Conservation (phyloP, 371 early-diverging fungal species). For the Entomophthora muscae region DNA sequence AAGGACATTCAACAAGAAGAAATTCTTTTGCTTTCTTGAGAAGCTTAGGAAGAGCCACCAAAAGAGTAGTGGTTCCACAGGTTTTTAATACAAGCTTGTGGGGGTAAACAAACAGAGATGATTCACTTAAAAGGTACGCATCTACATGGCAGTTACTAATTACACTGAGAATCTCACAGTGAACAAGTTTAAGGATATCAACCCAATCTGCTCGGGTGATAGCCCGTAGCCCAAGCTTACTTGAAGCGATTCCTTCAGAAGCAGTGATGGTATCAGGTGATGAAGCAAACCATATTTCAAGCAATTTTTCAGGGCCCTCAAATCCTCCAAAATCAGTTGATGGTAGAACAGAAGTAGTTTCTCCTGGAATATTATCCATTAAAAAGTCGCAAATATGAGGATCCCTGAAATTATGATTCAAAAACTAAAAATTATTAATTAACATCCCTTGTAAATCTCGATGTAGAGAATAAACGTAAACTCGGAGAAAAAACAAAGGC, state of each 20-base stretch:
- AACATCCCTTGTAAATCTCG: too few species aligned
- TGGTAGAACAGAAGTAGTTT: constrained; percentile 7
- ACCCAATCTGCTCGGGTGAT: constrained; percentile 67
- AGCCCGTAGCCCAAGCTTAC: constrained; percentile 42
- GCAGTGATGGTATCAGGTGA: constrained; percentile 21
- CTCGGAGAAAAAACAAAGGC: too few species aligned
- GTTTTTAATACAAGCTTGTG: constrained; percentile 90
- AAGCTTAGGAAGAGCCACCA: constrained; percentile 66
- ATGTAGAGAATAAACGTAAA: too few species aligned
- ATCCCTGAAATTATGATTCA: neutral
- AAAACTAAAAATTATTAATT: too few species aligned
- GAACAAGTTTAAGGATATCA: constrained; percentile 76
- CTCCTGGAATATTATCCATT: neutral
- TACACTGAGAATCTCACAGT: constrained; percentile 75
- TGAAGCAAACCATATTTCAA: constrained; percentile 82
- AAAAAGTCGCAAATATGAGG: neutral
- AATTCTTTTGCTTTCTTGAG: constrained; percentile 59
- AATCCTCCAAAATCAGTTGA: constrained; percentile 23
- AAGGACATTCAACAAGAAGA: constrained; percentile 49
- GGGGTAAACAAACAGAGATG: constrained; percentile 90
- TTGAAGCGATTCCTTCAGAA: constrained; percentile 2
- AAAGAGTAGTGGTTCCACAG: constrained; percentile 88
- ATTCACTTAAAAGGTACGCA: constrained; percentile 86
- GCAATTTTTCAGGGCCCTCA: constrained; percentile 93
- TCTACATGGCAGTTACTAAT: constrained; percentile 57